Evolutionary conservation across 108 stramenopile species (phyloP).

Genomic region (Fistulifera solaris): DNA sequence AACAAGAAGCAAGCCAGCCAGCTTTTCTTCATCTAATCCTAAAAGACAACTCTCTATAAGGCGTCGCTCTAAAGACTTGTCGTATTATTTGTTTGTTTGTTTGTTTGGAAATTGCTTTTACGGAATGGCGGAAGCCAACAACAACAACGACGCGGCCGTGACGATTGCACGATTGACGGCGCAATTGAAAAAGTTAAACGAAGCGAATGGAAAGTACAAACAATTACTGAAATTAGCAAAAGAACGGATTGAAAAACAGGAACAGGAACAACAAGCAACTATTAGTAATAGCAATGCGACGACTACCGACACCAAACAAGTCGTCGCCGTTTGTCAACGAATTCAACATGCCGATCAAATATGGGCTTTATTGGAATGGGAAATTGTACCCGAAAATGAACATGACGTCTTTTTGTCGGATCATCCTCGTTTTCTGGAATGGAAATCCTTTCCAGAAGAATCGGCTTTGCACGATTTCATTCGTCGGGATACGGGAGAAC

Average conservation of each 20-base stretch:
- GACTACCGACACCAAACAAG: background rate
- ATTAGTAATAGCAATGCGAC: background rate
- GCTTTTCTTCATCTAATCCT: too few species aligned
- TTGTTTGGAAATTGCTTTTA: too few species aligned
- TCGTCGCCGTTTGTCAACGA: slow-evolving; percentile 69
- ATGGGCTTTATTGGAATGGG: slow-evolving; percentile 77
- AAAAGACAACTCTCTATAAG: too few species aligned
- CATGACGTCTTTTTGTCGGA: background rate
- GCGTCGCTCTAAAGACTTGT: too few species aligned
- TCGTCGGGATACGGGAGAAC: slow-evolving; percentile 80
- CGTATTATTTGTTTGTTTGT: too few species aligned
- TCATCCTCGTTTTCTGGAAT: slow-evolving; percentile 39
- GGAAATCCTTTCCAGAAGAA: slow-evolving; percentile 69
- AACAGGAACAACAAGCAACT: slow-evolving; percentile 1
- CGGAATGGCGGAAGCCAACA: too few species aligned
- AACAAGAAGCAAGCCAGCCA: too few species aligned
- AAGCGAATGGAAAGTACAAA: slow-evolving; percentile 84
- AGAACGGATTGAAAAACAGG: slow-evolving; percentile 77
- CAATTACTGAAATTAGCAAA: slow-evolving; percentile 82
- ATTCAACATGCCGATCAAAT: slow-evolving; percentile 34
- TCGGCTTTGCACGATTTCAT: slow-evolving; percentile 65
- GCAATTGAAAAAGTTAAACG: slow-evolving; percentile 65
- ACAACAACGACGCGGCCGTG: too few species aligned
- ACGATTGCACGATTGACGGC: too few species aligned
- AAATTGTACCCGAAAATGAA: slow-evolving; percentile 11